Conservation (phyloP, 2,329 filamentous ascomycete genomes). For the Aureobasidium lini region DNA sequence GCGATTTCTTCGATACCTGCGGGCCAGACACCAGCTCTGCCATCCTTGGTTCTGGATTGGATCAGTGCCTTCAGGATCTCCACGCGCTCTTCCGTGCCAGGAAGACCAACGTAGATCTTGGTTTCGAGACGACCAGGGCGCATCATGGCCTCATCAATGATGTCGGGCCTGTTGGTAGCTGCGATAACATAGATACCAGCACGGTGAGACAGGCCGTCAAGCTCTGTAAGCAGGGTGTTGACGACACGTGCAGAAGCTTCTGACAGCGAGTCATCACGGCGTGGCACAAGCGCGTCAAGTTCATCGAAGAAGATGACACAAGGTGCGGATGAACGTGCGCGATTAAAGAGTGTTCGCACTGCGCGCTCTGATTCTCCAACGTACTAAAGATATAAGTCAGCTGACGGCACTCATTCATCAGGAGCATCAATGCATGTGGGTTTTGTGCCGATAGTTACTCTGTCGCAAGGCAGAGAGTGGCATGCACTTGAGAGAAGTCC, state of each 20-base stretch:
- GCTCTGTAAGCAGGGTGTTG: conserved; percentile 87
- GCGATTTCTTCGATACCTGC: conserved; percentile 47
- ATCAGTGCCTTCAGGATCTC: conserved; percentile 73
- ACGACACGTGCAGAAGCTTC: conserved; percentile 86
- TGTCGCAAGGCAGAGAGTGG: background rate
- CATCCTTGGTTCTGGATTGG: conserved; percentile 46
- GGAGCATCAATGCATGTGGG: too few species aligned
- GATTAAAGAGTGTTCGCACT: conserved; percentile 82
- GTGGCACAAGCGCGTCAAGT: conserved; percentile 83
- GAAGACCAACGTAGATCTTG: conserved; percentile 82
- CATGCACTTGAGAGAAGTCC: too few species aligned
- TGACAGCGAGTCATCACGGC: conserved; percentile 65
- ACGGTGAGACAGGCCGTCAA: conserved; percentile 76
- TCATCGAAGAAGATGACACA: conserved; percentile 99
- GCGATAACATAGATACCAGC: conserved; percentile 89
- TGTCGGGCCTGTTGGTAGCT: conserved; percentile 90
- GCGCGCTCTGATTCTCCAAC: conserved; percentile 93
- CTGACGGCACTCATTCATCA: too few species aligned
- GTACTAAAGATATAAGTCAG: conserved; percentile 40
- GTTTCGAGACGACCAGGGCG: conserved; percentile 84
- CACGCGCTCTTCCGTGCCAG: conserved; percentile 67
- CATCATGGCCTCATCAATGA: conserved; percentile 93
- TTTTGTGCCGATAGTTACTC: too few species aligned
- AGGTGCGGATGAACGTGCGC: conserved; percentile 76
- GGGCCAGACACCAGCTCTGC: conserved; percentile 13